Conservation (phyloP, 2,329 filamentous ascomycete species). For the Arthrinium phaeospermum region DNA sequence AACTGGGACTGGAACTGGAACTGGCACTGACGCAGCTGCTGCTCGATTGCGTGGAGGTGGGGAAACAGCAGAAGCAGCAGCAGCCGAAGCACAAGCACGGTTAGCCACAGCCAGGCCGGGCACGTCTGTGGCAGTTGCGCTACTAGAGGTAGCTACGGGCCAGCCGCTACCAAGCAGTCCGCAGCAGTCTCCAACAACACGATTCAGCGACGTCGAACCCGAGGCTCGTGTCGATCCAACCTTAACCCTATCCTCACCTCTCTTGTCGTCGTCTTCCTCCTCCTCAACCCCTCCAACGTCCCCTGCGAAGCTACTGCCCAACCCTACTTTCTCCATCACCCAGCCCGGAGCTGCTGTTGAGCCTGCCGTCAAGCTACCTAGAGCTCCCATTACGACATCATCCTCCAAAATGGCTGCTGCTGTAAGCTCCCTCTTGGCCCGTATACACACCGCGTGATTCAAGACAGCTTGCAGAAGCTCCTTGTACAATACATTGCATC, state of each 20-base stretch:
- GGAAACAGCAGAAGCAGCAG: not conserved
- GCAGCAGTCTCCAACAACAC: constrained; percentile 15
- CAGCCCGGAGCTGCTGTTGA: constrained; percentile 29
- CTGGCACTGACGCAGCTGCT: not conserved
- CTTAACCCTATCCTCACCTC: constrained; percentile 35
- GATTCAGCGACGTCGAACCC: constrained; percentile 34
- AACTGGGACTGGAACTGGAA: too few relatives aligned
- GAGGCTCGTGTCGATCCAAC: constrained; percentile 37
- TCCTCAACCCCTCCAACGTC: constrained; percentile 38
- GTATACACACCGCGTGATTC: not conserved
- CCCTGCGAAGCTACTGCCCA: constrained; percentile 34
- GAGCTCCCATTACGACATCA: constrained; percentile 35
- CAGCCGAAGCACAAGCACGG: not conserved
- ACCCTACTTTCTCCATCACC: constrained; percentile 30
- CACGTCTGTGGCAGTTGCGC: constrained; percentile 24
- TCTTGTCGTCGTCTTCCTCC: constrained; percentile 37
- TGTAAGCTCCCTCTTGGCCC: constrained; percentile 48
- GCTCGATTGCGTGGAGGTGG: not conserved
- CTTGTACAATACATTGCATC: not conserved
- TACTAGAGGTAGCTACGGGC: constrained; percentile 11
- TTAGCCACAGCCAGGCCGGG: constrained; percentile 15
- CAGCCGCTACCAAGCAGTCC: constrained; percentile 13
- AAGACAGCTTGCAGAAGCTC: not conserved
- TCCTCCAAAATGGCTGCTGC: constrained; percentile 61
- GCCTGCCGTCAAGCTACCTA: constrained; percentile 28